A percentile compares a stretch with the other conserved stretches of the same genome.
Conservation (phyloP, 2,329 filamentous ascomycete species). For the Stemphylium lycopersici region DNA sequence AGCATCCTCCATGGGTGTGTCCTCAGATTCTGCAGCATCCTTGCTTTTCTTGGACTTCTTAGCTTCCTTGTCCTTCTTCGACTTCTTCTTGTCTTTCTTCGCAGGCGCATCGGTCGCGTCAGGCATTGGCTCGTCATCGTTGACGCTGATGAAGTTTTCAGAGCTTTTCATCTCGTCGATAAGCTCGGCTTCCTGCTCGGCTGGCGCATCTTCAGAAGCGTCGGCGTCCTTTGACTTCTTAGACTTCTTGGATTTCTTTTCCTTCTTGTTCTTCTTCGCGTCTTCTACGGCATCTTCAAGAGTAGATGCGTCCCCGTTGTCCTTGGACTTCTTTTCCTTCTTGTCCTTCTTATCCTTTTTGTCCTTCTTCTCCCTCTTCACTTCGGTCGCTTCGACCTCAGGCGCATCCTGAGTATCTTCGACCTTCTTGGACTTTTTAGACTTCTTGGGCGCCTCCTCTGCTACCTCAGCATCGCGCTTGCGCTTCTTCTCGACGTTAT, state of each 20-base stretch:
- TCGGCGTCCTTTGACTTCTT: constrained; percentile 30
- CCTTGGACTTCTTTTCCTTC: constrained; percentile 32
- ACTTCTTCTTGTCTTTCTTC: constrained; percentile 31
- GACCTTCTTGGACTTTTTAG: constrained; percentile 40
- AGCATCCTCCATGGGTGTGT: constrained; percentile 14
- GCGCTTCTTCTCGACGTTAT: constrained; percentile 41
- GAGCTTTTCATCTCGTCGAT: constrained; percentile 20
- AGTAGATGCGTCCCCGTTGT: constrained; percentile 5
- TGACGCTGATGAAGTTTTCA: constrained; percentile 22
- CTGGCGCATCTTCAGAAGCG: constrained; percentile 7
- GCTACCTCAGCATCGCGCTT: constrained; percentile 40
- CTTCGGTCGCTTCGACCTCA: constrained; percentile 18
- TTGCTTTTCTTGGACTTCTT: constrained; percentile 29
- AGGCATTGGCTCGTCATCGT: constrained; percentile 28
- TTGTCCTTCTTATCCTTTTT: constrained; percentile 29
- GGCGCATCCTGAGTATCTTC: constrained; percentile 23
- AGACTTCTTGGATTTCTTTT: constrained; percentile 32
- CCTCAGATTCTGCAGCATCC: constrained; percentile 11
- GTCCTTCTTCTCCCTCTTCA: constrained; percentile 28
- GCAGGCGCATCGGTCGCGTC: constrained; percentile 23
- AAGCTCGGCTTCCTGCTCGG: constrained; percentile 17
- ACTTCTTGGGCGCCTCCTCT: constrained; percentile 37
- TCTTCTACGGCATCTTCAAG: constrained; percentile 16
- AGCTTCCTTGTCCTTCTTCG: constrained; percentile 32
- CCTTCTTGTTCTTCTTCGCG: constrained; percentile 19